Percentiles rank a stretch among this genome's conserved stretches.
Conservation (phyloP, 169 alveolate genomes). For the Plasmodium billcollinsi region DNA sequence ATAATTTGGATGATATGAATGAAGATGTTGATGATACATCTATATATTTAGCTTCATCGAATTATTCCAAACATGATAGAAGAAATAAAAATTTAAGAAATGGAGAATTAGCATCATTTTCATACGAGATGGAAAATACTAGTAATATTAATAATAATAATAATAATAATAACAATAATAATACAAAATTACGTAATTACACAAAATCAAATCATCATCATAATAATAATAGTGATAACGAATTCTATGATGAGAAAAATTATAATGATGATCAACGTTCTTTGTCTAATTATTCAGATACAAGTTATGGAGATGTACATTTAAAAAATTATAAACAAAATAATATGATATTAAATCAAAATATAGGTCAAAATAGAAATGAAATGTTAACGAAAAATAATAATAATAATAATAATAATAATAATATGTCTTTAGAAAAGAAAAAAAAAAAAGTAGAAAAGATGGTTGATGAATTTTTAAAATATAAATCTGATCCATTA, state of each 20-base stretch:
- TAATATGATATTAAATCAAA: constrained; percentile 15
- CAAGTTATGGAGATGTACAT: constrained; percentile 1
- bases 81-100: constrained; percentile 11
- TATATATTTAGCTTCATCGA: constrained; percentile 11
- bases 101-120: constrained; percentile 1
- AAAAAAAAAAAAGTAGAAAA: constrained; percentile 63
- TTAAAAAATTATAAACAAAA: constrained; percentile 20
- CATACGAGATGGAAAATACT: constrained; percentile 11
- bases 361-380: constrained; percentile 15
- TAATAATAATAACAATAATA: too few species aligned
- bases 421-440: not conserved
- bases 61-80: constrained; percentile 44
- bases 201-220: constrained; percentile 17
- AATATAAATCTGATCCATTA: constrained; percentile 25
- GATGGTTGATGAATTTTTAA: constrained; percentile 73
- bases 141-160: not conserved
- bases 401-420: not conserved
- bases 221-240: constrained; percentile 30
- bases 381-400: constrained; percentile 21
- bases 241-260: constrained; percentile 11
- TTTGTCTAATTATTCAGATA: constrained; percentile 5
- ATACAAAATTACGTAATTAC: not conserved
- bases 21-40: constrained; percentile 54
- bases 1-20: constrained; percentile 41
- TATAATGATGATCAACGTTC: constrained; percentile 7